Evolutionary conservation across 2,329 filamentous ascomycete genomes (phyloP).

Genomic region (Didymella pinodella): DNA sequence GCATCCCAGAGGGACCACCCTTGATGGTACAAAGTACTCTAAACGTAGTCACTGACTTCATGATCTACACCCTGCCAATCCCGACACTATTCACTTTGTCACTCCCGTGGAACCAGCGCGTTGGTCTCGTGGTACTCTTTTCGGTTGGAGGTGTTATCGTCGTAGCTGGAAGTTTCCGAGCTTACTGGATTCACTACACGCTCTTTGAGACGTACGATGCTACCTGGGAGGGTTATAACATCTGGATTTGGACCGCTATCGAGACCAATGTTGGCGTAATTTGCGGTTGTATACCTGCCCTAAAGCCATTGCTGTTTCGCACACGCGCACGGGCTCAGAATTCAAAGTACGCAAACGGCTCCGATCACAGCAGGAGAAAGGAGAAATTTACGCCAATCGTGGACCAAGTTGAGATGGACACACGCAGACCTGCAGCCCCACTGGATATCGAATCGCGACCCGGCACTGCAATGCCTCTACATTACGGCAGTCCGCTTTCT

Average conservation of each 20-base stretch:
- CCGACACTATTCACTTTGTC: constrained; percentile 57
- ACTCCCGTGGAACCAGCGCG: constrained; percentile 54
- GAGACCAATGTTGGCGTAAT: constrained; percentile 56
- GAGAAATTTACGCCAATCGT: constrained; percentile 45
- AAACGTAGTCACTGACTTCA: constrained; percentile 57
- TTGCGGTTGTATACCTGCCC: constrained; percentile 55
- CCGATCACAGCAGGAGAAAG: constrained; percentile 40
- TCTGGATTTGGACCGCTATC: constrained; percentile 55
- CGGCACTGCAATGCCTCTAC: constrained; percentile 29
- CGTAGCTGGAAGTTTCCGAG: constrained; percentile 56
- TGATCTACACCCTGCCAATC: constrained; percentile 57
- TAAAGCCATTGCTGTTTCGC: constrained; percentile 54
- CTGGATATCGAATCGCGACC: constrained; percentile 36
- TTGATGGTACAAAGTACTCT: constrained; percentile 54
- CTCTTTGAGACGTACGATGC: constrained; percentile 56
- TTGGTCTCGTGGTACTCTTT: constrained; percentile 55
- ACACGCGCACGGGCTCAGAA: constrained; percentile 40
- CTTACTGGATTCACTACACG: constrained; percentile 58
- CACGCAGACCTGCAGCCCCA: constrained; percentile 37
- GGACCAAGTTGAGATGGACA: constrained; percentile 48
- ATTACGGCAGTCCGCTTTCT: constrained; percentile 27
- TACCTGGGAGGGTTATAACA: constrained; percentile 56
- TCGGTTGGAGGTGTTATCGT: constrained; percentile 56
- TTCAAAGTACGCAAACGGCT: constrained; percentile 44
- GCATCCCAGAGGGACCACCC: constrained; percentile 56